phyloP scores from a whole-genome alignment of 192 early-diverging fungal genomes.

The Coemansia sp. region DNA sequence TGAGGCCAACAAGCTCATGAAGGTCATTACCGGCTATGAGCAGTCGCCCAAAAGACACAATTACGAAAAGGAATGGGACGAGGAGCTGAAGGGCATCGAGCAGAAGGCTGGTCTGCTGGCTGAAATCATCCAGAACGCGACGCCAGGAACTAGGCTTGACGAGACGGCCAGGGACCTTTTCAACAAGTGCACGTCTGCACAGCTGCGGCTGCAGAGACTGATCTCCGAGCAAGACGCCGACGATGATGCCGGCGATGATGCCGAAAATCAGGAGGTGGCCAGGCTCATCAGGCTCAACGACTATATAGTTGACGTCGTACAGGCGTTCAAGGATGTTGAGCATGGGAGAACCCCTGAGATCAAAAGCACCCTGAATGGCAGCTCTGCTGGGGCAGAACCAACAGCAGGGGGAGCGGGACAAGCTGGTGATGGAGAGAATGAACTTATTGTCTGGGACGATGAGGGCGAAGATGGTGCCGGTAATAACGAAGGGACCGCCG shows the following conservation, averaged over 20 bases:
- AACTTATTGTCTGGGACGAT: slow-evolving; percentile 42
- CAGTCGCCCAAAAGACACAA: slow-evolving; percentile 62
- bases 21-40: slow-evolving; percentile 95
- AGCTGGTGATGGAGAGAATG: not conserved
- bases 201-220: slow-evolving; percentile 38
- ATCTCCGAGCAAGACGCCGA: slow-evolving; percentile 35
- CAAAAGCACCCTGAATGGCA: slow-evolving; percentile 1
- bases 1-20: slow-evolving; percentile 97
- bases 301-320: slow-evolving; percentile 36
- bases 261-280: slow-evolving; percentile 29
- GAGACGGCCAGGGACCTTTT: slow-evolving; percentile 39
- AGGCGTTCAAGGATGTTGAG: slow-evolving; percentile 34
- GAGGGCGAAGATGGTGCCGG: not conserved
- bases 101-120: slow-evolving; percentile 71
- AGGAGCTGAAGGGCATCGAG: slow-evolving; percentile 81
- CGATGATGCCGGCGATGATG: slow-evolving; percentile 13
- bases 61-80: slow-evolving; percentile 79
- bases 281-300: slow-evolving; percentile 46
- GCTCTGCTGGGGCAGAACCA: not conserved
- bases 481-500: not conserved
- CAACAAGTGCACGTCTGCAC: slow-evolving; percentile 38
- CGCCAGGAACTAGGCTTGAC: slow-evolving; percentile 56
- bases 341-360: slow-evolving; percentile 30
- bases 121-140: slow-evolving; percentile 76
- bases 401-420: not conserved